phyloP scores from a whole-genome alignment of 352 stramenopile species.

The Peronospora belbahrii region DNA sequence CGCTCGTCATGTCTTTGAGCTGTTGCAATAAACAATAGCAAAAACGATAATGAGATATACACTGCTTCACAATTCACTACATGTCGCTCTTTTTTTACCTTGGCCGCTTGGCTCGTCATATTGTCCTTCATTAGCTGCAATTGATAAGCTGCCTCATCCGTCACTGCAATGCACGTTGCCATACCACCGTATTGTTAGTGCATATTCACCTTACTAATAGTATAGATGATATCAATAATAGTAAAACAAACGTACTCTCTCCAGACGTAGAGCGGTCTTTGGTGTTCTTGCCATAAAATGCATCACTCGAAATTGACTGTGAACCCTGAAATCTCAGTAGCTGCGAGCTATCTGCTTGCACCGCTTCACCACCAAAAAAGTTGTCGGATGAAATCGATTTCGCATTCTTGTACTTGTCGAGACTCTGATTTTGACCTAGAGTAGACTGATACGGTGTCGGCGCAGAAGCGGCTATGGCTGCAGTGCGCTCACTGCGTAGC shows the following conservation, averaged over 20 bases:
- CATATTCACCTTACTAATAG: not conserved
- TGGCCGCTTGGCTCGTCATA: slow-evolving; percentile 66
- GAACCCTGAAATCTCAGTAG: slow-evolving; percentile 72
- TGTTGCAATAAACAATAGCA: slow-evolving; percentile 14
- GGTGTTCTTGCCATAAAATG: slow-evolving; percentile 66
- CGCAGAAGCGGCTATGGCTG: slow-evolving; percentile 3
- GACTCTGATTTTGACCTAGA: slow-evolving; percentile 33
- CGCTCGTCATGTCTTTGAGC: slow-evolving; percentile 87
- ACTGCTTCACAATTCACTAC: not conserved
- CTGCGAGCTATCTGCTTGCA: slow-evolving; percentile 48
- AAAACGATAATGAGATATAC: not conserved
- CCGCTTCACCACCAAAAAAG: slow-evolving; percentile 73
- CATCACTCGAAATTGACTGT: slow-evolving; percentile 83
- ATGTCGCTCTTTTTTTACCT: slow-evolving; percentile 29
- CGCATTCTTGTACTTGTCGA: slow-evolving; percentile 89
- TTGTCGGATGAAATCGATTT: slow-evolving; percentile 89
- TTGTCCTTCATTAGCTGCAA: slow-evolving; percentile 83
- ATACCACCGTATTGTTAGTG: not conserved
- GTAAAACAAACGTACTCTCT: slow-evolving; percentile 43
- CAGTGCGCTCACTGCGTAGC: slow-evolving; percentile 21
- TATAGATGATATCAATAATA: not conserved
- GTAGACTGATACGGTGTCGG: slow-evolving; percentile 21
- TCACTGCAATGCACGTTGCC: slow-evolving; percentile 32
- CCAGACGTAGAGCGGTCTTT: slow-evolving; percentile 50
- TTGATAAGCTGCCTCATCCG: slow-evolving; percentile 79